Base-by-base conservation (phyloP, 768 basidiomycete species). In the Mycena crocata region DNA sequence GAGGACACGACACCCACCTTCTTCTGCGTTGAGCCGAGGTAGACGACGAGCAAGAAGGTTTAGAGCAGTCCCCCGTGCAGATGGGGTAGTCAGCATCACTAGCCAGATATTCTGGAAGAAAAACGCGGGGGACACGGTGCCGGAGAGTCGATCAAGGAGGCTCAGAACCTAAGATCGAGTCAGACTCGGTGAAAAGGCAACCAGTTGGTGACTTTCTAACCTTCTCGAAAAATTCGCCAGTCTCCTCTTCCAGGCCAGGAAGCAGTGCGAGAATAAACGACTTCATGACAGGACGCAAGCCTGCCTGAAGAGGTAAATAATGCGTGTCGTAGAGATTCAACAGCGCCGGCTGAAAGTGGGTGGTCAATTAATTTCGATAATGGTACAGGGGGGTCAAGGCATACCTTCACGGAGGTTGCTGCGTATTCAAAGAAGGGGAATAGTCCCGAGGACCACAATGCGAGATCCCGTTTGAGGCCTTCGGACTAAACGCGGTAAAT, bases 371-470 rank as follows among this genome's bases (percentile, higher is more conserved):
- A 42, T 67, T 28, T 42, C 24, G n/a, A n/a, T n/a, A n/a, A n/a
- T 19, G 42, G n/a, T n/a, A n/a, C 45, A 23, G 24, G 15, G 40
- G 30, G 34, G 26, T 9, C 2, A 37, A 44, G 31, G 63, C 80
- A 55, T 69, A 93, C 95, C 86, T 95, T 95, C 63, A 98, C 96
- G 23, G 96, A 96, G n/a, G 96, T 99, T n/a, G 97, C 92, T 13
- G 98, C 95, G 78, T 95, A 99, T 80, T 98, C 95, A 73, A 99
- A 98, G 87, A 99, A 99, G 0, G 98, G 98, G 77, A 99, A 98
- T 7, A 99, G 79, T 9, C 98, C 98, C 5, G 95, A 91, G 0
- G 95, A 95, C 98, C 98, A 99, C 23, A 98, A 83, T 5, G 93
- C 85, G 3, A 99, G 84, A 79, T 99, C 98, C 45, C 89, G 86